Conservation (phyloP, 1,284 basidiomycete genomes). For the Heterobasidion parviporum region DNA sequence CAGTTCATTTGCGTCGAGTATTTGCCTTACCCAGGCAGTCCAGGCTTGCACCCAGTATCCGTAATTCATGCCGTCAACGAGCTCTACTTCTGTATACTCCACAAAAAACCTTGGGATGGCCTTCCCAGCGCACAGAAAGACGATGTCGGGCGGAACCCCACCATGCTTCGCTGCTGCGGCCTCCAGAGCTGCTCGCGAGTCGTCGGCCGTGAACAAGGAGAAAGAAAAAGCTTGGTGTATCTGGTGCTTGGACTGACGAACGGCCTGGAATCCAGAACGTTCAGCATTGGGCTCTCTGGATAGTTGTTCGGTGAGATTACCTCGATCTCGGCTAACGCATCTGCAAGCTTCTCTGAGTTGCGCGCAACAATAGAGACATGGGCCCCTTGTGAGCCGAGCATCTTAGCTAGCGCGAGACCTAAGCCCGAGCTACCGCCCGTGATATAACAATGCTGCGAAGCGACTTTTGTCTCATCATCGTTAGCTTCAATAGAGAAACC, state of each 20-base stretch:
- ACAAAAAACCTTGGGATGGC: constrained; percentile 1
- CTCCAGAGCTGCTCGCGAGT: constrained; percentile 1
- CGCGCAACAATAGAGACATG: constrained; percentile 80
- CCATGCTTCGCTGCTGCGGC: background rate
- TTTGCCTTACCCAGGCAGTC: background rate
- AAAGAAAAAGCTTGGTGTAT: constrained; percentile 2
- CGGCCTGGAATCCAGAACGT: background rate
- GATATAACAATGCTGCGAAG: constrained; percentile 63
- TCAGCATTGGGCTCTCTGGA: background rate
- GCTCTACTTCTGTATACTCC: constrained; percentile 1
- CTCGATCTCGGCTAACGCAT: constrained; percentile 56
- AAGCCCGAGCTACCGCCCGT: constrained; percentile 80
- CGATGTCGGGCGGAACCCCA: constrained; percentile 1
- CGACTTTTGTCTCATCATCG: background rate
- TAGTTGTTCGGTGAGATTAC: constrained; percentile 16
- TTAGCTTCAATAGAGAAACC: background rate
- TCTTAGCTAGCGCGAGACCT: constrained; percentile 64
- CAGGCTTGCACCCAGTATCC: constrained; percentile 3
- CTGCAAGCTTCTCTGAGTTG: constrained; percentile 49
- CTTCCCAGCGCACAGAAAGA: constrained; percentile 4
- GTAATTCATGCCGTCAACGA: constrained; percentile 2
- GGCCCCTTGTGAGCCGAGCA: constrained; percentile 64
- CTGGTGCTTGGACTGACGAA: background rate
- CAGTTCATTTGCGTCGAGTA: background rate
- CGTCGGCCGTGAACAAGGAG: background rate